These are phyloP conservation scores for Alloteropsis semialata DNA, from an alignment of 176 grass and related monocot genomes.

Conservation along the genomic window DNA sequence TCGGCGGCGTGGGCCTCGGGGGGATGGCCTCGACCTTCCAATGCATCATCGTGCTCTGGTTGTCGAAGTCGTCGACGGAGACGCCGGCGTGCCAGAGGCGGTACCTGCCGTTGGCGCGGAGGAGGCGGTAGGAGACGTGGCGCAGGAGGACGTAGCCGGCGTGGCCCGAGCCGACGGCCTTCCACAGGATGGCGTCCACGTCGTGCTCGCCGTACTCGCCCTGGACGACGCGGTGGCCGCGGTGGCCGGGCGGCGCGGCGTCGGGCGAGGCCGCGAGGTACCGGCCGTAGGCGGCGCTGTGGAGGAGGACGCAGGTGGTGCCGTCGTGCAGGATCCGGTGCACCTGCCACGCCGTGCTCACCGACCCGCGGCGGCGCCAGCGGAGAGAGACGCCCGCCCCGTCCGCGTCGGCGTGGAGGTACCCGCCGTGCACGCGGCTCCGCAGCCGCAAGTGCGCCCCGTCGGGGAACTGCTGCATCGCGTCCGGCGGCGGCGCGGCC, in stretches of 20 bases:
- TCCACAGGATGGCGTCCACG: neutral
- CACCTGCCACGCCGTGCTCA: conserved; percentile 20
- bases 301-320: neutral
- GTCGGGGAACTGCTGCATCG: conserved; percentile 26
- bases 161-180: neutral
- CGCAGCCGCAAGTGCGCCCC: conserved; percentile 11
- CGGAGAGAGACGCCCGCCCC: neutral
- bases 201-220: neutral
- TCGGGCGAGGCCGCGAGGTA: conserved; percentile 2
- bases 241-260: neutral
- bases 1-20: neutral
- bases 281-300: conserved; percentile 27
- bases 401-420: conserved; percentile 20
- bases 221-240: neutral
- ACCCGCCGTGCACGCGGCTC: conserved; percentile 15
- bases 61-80: neutral
- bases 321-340: neutral
- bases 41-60: neutral
- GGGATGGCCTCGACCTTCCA: conserved; percentile 13
- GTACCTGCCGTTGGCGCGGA: conserved; percentile 8
- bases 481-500: neutral
- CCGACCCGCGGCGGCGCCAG: neutral
- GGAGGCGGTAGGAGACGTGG: neutral
- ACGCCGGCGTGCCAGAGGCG: neutral
- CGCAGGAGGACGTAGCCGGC: neutral